Base-by-base conservation (phyloP, 177 flowering plant species). In the Vitis hybrid region DNA sequence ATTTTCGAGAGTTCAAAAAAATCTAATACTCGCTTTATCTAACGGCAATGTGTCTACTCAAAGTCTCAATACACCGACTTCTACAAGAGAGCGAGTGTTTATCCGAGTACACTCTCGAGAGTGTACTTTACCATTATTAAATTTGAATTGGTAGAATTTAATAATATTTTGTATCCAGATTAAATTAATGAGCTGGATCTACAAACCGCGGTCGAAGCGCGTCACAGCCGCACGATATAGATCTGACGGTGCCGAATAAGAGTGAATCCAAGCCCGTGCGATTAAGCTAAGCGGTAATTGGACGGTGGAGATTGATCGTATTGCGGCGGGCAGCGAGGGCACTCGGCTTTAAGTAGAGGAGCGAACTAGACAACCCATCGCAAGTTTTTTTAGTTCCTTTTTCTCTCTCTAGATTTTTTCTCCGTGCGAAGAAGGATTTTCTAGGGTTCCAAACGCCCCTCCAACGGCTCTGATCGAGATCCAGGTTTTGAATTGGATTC, bases 401-500 rank as follows among this genome's bases (percentile, higher is more conserved):
- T 11, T 46, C 58, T 50, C 58, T 64, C 56, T 66, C 62, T n/a
- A 6, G 4, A 32, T 27, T 40, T 48, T 48, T 16, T 55, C 50
- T 35, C 2, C 46, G 46, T 40, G 57, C 70, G 70, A 49, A 11
- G 71, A 27, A 63, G 74, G 67, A 67, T 13, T 58, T 70, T 65
- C 69, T 73, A 71, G 75, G 77, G 75, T 74, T 78, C 64, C 60
- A 49, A 10, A 30, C 12, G 58, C 24, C 19, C 60, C 63, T 3
- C 11, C 71, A 67, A 70, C 66, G 72, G 65, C 69, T 61, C 64
- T 15, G 21, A 60, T 55, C 73, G 66, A 71, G 72, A 78, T 78
- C 81, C 75, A 71, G 81, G 75, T 78, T 74, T 78, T 74, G 70
- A 74, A 73, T 78, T 67, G 72, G 77, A 32, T 67, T 63, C 67